Evolutionary conservation across 1,139 yeast genomes (phyloP), one percentile per base, ranked within the genome.

Genomic region (Yamadazyma jaroonii): DNA sequence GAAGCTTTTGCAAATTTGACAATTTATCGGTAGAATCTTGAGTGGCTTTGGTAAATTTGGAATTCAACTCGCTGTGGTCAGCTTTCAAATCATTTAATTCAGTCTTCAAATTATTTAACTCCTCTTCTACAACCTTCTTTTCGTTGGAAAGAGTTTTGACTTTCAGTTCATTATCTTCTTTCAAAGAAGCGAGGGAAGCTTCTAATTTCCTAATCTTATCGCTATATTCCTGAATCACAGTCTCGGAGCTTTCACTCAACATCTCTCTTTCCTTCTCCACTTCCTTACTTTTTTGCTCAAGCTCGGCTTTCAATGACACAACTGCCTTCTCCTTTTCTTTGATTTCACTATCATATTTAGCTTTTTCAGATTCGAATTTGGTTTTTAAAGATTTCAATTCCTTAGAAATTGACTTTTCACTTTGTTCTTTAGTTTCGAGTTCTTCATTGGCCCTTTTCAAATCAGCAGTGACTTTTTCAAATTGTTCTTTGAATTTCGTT

Each of bases 241-340:
- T 61, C 37, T 74, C 79, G 1, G 84, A 76, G 38, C 61, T 74
- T 43, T 73, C 72, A 42, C 66, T 69, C 14, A 73, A 50, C 52
- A 72, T 57, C 9, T 59, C 63, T 36, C 81, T 57, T 48, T 78
- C 83, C 29, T 61, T 64, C 40, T 77, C 81, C 38, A 78, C 67
- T 33, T 71, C 81, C 35, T 59, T 48, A 0, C 51, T 50, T 43
- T 70, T 77, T 11, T 52, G 54, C 11, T 46, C 47, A 34, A 66
- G 48, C 5, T 61, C 60, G 2, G 24, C 41, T 43, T 41, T 42
- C 31, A 25, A 39, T 12, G 28, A 32, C 9, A 25, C 31, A 8
- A 45, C 39, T 6, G 39, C 32, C 11, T 22, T 27, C 25, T 36
- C 26, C 14, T 23, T 32, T 21, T 35, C 25, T 13, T 36, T 30